Evolutionary conservation across 2,329 filamentous ascomycete genomes (phyloP).

Genomic region (Scorias spongiosa): DNA sequence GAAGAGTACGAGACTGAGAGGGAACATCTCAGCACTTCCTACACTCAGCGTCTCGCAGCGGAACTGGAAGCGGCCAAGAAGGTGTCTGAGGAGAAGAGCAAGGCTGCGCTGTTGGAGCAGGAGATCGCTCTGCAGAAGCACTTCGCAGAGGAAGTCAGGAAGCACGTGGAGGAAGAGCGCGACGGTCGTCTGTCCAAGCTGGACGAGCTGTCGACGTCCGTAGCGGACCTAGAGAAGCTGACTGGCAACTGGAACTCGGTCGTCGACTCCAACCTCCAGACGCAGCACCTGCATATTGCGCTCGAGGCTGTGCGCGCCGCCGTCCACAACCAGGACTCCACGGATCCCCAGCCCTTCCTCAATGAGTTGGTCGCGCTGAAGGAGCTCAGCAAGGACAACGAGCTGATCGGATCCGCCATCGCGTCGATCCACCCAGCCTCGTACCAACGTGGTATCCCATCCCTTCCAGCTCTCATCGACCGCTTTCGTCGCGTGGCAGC

Average conservation of each 20-base stretch:
- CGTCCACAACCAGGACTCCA: slow-evolving; percentile 33
- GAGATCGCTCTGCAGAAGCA: slow-evolving; percentile 75
- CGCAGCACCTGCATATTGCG: slow-evolving; percentile 90
- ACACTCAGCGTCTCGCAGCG: slow-evolving; percentile 63
- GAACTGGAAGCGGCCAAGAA: slow-evolving; percentile 67
- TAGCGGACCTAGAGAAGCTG: slow-evolving; percentile 73
- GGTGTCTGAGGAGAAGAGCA: slow-evolving; percentile 65
- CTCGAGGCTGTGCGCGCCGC: slow-evolving; percentile 82
- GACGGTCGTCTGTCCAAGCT: slow-evolving; percentile 76
- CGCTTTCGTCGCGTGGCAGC: slow-evolving; percentile 83
- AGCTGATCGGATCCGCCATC: slow-evolving; percentile 79
- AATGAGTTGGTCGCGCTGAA: slow-evolving; percentile 87
- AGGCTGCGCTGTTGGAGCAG: slow-evolving; percentile 81
- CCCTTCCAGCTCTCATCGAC: slow-evolving; percentile 74
- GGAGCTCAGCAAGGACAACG: slow-evolving; percentile 70
- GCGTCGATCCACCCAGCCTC: slow-evolving; percentile 88
- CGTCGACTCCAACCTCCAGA: slow-evolving; percentile 77
- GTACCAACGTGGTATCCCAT: slow-evolving; percentile 83
- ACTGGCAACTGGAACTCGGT: slow-evolving; percentile 83
- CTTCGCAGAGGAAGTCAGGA: slow-evolving; percentile 63
- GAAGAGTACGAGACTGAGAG: slow-evolving; percentile 82
- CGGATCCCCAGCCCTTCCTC: slow-evolving; percentile 58
- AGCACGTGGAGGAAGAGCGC: slow-evolving; percentile 77
- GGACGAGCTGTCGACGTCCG: slow-evolving; percentile 58
- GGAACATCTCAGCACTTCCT: slow-evolving; percentile 58